Evolutionary conservation across 2,329 filamentous ascomycete species (phyloP).

Genomic region (Colletotrichum plurivorum): DNA sequence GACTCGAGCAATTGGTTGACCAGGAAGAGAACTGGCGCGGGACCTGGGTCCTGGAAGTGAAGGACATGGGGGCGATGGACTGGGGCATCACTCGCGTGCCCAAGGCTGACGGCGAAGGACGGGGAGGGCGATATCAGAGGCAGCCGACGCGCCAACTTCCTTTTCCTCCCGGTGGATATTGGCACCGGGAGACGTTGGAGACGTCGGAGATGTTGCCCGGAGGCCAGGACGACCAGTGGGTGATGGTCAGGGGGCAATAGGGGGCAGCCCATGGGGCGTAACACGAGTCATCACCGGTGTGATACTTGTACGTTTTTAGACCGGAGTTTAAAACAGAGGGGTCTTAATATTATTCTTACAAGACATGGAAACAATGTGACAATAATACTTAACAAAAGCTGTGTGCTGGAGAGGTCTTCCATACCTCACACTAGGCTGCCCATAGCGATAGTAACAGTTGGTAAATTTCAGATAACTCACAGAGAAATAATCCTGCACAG

Average conservation of each 20-base stretch:
- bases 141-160: slow-evolving; percentile 41
- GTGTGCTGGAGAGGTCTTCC: no score
- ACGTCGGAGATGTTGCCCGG: slow-evolving; percentile 30
- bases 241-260: slow-evolving; percentile 39
- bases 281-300: slow-evolving; percentile 1
- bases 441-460: no score
- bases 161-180: slow-evolving; percentile 24
- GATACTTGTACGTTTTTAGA: no score
- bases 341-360: no score
- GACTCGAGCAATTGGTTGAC: slow-evolving; percentile 36
- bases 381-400: no score
- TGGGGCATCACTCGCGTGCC: slow-evolving; percentile 38
- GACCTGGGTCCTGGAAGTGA: slow-evolving; percentile 43
- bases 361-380: no score
- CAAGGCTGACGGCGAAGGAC: slow-evolving; percentile 10
- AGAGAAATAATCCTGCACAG: no score
- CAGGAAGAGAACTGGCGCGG: slow-evolving; percentile 44
- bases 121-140: slow-evolving; percentile 35
- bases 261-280: not conserved
- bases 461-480: no score
- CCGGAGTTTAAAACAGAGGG: no score
- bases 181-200: slow-evolving; percentile 18
- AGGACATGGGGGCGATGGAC: slow-evolving; percentile 41
- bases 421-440: no score
- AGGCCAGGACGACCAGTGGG: slow-evolving; percentile 43